Conservation (phyloP, 2,329 filamentous ascomycete species). For the Fusarium redolens region DNA sequence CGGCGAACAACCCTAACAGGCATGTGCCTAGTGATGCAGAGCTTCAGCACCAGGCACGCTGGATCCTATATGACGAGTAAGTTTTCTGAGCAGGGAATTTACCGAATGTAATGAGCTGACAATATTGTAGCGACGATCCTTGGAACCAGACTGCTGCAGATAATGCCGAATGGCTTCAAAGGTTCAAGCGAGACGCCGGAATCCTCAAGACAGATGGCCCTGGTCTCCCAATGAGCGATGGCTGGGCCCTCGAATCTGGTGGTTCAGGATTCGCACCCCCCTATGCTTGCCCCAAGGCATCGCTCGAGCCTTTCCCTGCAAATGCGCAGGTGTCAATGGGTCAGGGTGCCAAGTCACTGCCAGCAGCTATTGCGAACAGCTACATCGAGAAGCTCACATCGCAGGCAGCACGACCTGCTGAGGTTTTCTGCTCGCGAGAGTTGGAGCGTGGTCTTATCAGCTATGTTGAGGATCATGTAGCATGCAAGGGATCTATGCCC, state of each 20-base stretch:
- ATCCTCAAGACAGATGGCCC: constrained; percentile 63
- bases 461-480: constrained; percentile 58
- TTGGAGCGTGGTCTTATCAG: constrained; percentile 65
- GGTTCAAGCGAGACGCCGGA: constrained; percentile 70
- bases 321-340: constrained; percentile 50
- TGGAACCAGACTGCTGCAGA: constrained; percentile 74
- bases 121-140: constrained; percentile 63
- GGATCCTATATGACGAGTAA: constrained; percentile 72
- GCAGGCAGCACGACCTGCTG: constrained; percentile 59
- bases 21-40: constrained; percentile 71
- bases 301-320: constrained; percentile 51
- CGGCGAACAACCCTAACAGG: constrained; percentile 68
- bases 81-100: constrained; percentile 39
- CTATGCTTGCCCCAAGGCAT: constrained; percentile 59
- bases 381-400: constrained; percentile 59
- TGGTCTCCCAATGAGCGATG: constrained; percentile 56
- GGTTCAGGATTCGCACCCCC: constrained; percentile 68
- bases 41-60: constrained; percentile 71
- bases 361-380: constrained; percentile 59
- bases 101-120: constrained; percentile 29
- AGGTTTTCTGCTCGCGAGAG: constrained; percentile 68
- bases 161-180: constrained; percentile 71
- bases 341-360: constrained; percentile 55
- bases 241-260: constrained; percentile 62
- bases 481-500: constrained; percentile 56